A percentile compares a stretch with the other conserved stretches of the same genome.
These are phyloP conservation scores for Pisolithus thermaeus DNA, from an alignment of 1,284 basidiomycete species.

Conservation along the genomic window DNA sequence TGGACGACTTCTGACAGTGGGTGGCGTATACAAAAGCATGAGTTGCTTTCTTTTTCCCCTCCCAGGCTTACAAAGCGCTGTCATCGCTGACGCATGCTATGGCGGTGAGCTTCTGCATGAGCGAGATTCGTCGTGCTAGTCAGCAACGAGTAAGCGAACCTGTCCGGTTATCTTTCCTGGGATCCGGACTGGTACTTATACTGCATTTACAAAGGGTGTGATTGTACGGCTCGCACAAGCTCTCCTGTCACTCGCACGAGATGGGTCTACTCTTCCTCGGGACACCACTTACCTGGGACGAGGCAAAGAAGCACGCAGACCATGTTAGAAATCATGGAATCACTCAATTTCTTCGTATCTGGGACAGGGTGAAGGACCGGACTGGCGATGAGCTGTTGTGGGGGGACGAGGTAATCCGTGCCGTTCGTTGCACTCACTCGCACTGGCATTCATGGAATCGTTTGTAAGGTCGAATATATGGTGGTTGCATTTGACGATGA, in stretches of 20 bases:
- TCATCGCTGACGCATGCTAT: neutral
- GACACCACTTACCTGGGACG: conserved; percentile 90
- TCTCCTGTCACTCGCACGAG: neutral
- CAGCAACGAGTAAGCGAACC: neutral
- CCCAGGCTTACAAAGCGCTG: neutral
- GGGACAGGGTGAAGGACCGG: conserved; percentile 88
- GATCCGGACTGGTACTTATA: neutral
- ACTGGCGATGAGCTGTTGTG: conserved; percentile 94
- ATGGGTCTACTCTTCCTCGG: conserved; percentile 97
- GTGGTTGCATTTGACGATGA: conserved; percentile 83
- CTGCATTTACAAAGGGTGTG: neutral
- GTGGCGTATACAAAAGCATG: too few relatives aligned
- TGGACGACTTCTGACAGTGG: too few relatives aligned
- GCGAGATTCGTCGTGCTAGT: neutral
- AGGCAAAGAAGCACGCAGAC: conserved; percentile 83
- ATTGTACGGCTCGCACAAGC: neutral
- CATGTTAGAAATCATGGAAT: conserved; percentile 94
- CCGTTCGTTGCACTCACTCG: neutral
- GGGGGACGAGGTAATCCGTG: conserved; percentile 86
- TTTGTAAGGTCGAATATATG: conserved; percentile 88
- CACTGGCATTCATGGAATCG: conserved; percentile 4
- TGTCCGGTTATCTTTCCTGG: neutral
- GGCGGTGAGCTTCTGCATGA: neutral
- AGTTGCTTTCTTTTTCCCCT: too few relatives aligned
- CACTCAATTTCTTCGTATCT: conserved; percentile 91